These are phyloP conservation scores for Hymenoscyphus repandus DNA, from an alignment of 2,329 filamentous ascomycete species.

Conservation along the genomic window DNA sequence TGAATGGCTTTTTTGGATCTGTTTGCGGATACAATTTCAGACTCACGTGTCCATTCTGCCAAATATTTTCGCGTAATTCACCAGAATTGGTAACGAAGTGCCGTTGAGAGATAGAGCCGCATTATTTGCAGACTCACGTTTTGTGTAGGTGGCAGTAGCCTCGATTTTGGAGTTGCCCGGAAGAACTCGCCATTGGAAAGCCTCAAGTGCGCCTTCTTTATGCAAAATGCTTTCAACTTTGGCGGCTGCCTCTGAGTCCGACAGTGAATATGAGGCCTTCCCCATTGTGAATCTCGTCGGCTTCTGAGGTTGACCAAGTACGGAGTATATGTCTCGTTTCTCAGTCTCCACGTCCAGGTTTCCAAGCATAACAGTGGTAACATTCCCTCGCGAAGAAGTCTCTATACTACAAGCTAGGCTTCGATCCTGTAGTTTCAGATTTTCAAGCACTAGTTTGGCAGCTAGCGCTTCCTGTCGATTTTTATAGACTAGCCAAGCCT, in stretches of 20 bases:
- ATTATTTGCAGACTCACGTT: conserved; percentile 34
- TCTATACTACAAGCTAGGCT: too few relatives aligned
- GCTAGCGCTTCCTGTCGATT: not conserved
- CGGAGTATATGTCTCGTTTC: not conserved
- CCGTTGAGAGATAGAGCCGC: conserved; percentile 32
- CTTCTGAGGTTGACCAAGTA: not conserved
- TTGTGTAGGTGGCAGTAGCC: conserved; percentile 35
- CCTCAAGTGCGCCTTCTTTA: conserved; percentile 4
- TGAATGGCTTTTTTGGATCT: conserved; percentile 26
- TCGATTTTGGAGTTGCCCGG: conserved; percentile 24
- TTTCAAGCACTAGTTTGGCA: not conserved
- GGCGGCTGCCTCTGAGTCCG: conserved; percentile 1
- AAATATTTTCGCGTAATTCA: conserved; percentile 20
- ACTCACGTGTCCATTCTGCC: conserved; percentile 29
- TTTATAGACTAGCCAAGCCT: conserved; percentile 5
- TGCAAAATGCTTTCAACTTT: conserved; percentile 1
- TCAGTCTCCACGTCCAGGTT: conserved; percentile 2
- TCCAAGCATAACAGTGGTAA: not conserved
- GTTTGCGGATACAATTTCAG: conserved; percentile 26
- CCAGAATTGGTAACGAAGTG: conserved; percentile 29
- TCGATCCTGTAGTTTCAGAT: not conserved
- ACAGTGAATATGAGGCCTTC: not conserved
- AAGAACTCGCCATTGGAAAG: conserved; percentile 1
- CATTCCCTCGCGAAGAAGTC: too few relatives aligned
- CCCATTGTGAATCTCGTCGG: conserved; percentile 4